Evolutionary conservation across 441 rosid species (phyloP).

Genomic region (Caryocar brasiliense): DNA sequence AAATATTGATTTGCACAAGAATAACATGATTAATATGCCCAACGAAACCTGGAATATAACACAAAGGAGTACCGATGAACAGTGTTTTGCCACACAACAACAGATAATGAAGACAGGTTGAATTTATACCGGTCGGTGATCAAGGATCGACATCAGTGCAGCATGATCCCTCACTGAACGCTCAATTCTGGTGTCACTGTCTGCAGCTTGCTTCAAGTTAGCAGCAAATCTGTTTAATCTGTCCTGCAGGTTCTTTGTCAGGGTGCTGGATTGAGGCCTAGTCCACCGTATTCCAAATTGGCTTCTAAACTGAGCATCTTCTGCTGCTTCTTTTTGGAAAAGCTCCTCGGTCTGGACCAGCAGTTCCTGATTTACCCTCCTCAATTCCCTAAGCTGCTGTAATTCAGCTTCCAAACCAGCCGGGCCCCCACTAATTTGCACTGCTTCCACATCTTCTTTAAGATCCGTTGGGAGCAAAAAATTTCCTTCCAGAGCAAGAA

Average conservation of each 20-base stretch:
- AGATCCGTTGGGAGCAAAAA: constrained; percentile 54
- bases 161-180: constrained; percentile 79
- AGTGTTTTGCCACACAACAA: background rate
- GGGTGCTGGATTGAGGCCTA: constrained; percentile 88
- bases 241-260: constrained; percentile 89
- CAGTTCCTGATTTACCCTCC: constrained; percentile 83
- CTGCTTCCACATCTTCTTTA: constrained; percentile 87
- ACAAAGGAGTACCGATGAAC: background rate
- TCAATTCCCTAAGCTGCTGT: constrained; percentile 83
- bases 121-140: constrained; percentile 77
- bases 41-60: background rate
- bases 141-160: constrained; percentile 80
- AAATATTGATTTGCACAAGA: background rate
- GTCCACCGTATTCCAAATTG: constrained; percentile 98
- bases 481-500: constrained; percentile 82
- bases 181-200: constrained; percentile 82
- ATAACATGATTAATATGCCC: background rate
- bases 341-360: constrained; percentile 85
- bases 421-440: constrained; percentile 86
- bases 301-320: constrained; percentile 83
- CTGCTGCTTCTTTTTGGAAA: constrained; percentile 89
- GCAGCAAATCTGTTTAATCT: constrained; percentile 85
- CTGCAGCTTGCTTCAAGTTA: constrained; percentile 91
- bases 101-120: too few relatives aligned
- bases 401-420: constrained; percentile 83